phyloP scores from a whole-genome alignment of 1,284 basidiomycete species.

The Laetiporus sulphureus region DNA sequence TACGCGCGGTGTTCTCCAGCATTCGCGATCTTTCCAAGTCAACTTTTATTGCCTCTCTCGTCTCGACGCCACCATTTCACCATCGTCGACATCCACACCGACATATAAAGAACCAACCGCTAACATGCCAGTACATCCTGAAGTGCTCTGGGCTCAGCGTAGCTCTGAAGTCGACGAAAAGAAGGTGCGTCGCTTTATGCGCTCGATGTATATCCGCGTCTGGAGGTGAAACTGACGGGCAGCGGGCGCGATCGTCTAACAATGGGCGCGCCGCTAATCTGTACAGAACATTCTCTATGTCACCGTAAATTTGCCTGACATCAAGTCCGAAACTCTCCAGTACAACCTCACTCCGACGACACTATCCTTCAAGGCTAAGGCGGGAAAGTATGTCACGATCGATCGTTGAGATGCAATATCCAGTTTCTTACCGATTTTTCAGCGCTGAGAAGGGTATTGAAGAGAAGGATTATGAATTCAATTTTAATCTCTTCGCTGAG shows the following conservation, averaged over 20 bases:
- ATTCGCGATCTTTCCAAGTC: conserved; percentile 28
- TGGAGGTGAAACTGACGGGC: too few relatives aligned
- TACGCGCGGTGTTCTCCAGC: conserved; percentile 23
- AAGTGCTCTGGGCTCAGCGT: conserved; percentile 89
- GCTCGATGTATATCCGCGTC: too few relatives aligned
- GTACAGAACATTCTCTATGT: conserved; percentile 76
- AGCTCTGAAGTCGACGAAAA: conserved; percentile 58
- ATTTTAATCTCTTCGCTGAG: conserved; percentile 67
- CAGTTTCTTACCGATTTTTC: too few relatives aligned
- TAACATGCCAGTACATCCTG: conserved; percentile 60
- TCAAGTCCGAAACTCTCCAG: conserved; percentile 54
- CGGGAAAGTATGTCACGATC: conserved; percentile 54
- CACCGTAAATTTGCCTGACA: conserved; percentile 81
- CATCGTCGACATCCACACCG: too few relatives aligned
- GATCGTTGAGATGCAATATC: too few relatives aligned
- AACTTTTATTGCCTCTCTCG: conserved; percentile 15
- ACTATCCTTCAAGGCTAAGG: conserved; percentile 66
- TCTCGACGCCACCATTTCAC: conserved; percentile 9
- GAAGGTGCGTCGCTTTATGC: conserved; percentile 55
- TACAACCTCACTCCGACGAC: conserved; percentile 58
- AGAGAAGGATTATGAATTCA: conserved; percentile 65
- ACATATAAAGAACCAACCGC: background rate
- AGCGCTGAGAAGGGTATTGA: conserved; percentile 46
- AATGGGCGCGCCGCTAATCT: conserved; percentile 14
- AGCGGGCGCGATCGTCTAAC: conserved; percentile 20